Evolutionary conservation across 2,329 filamentous ascomycete species (phyloP), one percentile per base, ranked within the genome.

Genomic region (Coniella lustricola): DNA sequence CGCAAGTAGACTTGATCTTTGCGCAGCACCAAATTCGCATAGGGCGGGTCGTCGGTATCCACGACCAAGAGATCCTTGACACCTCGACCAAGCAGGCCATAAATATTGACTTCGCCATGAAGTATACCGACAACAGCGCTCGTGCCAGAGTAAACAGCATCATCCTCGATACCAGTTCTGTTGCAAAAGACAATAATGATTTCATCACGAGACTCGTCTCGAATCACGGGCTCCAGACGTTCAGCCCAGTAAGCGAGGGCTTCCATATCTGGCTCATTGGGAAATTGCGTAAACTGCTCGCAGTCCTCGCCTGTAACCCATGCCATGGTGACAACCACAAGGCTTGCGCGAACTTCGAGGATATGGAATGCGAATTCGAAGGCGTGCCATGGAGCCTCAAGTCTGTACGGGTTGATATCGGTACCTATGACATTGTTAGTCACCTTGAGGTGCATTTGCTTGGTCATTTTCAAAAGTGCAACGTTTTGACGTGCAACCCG

Each of bases 291-390:
- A 61, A 60, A 73, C 46, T 50, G 58, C 50, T 54, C 70, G 46
- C 59, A 70, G 65, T 63, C 72, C 60, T 63, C 75, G 55, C 55
- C 69, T 44, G 80, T 84, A 18, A 84, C 64, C 82, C 81, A 91
- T 0, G 87, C 85, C 87, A 90, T 90, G 7, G 77, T 80, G 0
- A 91, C 57, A 22, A 90, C 77, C 2, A 87, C 80, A 0, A 90
- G 54, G 13, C 81, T 78, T 0, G 83, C 76, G 0, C 72, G 59
- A 0, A 67, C 65, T 2, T 78, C 65, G 0, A 88, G 61, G 5
- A 83, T 67, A 36, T 86, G 79, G 20, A 69, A 75, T 0, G 72
- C 74, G 51, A 76, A 76, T 48, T 76, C 74, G 53, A 70, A 76
- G 0, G 64, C 66, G 29, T 63, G 59, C 71, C 72, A 77, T 0